Evolutionary conservation across 192 early-diverging fungal genomes (phyloP).

Genomic region (Gryganskiella cystojenkinii): DNA sequence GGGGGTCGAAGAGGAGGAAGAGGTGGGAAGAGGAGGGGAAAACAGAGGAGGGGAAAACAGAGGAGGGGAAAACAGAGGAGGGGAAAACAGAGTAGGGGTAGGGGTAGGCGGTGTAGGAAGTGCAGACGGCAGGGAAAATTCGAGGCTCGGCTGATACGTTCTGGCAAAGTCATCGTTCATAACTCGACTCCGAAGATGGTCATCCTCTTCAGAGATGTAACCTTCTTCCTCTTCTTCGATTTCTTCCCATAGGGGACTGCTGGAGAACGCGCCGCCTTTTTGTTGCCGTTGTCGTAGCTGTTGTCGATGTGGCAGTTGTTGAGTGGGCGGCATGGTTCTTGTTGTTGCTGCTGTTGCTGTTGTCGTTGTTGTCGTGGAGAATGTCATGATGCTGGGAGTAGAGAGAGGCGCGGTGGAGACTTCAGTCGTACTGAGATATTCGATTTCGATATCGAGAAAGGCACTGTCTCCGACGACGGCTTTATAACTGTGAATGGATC

Average conservation of each 20-base stretch:
- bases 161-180: conserved; percentile 25
- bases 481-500: not conserved
- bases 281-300: too few relatives aligned
- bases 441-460: conserved; percentile 2
- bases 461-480: not conserved
- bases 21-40: not conserved
- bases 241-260: not conserved
- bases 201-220: not conserved
- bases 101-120: conserved; percentile 3
- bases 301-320: too few relatives aligned
- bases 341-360: not conserved
- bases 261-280: too few relatives aligned
- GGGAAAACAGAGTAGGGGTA: not conserved
- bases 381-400: not conserved
- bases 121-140: not conserved
- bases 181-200: conserved; percentile 12
- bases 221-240: not conserved
- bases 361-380: too few relatives aligned
- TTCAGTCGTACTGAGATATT: conserved; percentile 8
- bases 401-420: not conserved
- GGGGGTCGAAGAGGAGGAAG: too few relatives aligned
- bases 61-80: too few relatives aligned
- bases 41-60: not conserved
- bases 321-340: too few relatives aligned
- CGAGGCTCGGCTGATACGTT: conserved; percentile 12